Conservation (phyloP, 371 early-diverging fungal species). For the Mucor saturninus region DNA sequence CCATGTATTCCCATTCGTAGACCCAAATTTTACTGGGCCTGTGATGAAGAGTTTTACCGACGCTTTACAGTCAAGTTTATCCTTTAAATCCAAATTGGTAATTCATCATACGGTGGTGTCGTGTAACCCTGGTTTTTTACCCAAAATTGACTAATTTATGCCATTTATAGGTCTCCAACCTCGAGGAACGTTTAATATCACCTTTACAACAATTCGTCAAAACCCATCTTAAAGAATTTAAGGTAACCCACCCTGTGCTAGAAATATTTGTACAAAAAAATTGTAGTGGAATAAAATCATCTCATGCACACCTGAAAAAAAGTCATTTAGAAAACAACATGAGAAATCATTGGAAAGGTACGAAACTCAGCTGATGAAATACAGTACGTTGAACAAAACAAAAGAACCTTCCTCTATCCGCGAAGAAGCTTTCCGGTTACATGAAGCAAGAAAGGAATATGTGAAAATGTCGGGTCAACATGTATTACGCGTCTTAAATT, state of each 20-base stretch:
- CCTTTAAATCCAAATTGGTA: slow-evolving; percentile 59
- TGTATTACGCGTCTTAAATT: slow-evolving; percentile 27
- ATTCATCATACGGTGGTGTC: not conserved
- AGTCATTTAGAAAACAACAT: slow-evolving; percentile 48
- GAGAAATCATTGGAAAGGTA: slow-evolving; percentile 61
- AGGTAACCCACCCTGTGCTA: slow-evolving; percentile 22
- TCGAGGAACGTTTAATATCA: slow-evolving; percentile 55
- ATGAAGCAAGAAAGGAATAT: slow-evolving; percentile 64
- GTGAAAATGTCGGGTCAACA: slow-evolving; percentile 50
- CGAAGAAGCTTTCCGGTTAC: slow-evolving; percentile 68
- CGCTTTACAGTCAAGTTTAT: slow-evolving; percentile 49
- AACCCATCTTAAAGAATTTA: slow-evolving; percentile 65
- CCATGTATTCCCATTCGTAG: slow-evolving; percentile 10
- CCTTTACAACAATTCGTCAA: slow-evolving; percentile 63
- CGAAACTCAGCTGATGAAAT: slow-evolving; percentile 63
- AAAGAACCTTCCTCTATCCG: slow-evolving; percentile 66
- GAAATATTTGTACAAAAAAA: not conserved
- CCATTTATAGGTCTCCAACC: slow-evolving; percentile 47
- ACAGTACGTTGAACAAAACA: slow-evolving; percentile 52
- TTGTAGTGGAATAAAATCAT: too few relatives aligned
- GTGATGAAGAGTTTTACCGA: slow-evolving; percentile 47
- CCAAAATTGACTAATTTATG: slow-evolving; percentile 7
- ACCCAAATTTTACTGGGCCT: slow-evolving; percentile 36
- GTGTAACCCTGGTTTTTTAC: slow-evolving; percentile 10
- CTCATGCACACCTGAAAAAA: not conserved